Evolutionary conservation across 2,329 filamentous ascomycete species (phyloP).

Genomic region (Neonectria magnoliae): DNA sequence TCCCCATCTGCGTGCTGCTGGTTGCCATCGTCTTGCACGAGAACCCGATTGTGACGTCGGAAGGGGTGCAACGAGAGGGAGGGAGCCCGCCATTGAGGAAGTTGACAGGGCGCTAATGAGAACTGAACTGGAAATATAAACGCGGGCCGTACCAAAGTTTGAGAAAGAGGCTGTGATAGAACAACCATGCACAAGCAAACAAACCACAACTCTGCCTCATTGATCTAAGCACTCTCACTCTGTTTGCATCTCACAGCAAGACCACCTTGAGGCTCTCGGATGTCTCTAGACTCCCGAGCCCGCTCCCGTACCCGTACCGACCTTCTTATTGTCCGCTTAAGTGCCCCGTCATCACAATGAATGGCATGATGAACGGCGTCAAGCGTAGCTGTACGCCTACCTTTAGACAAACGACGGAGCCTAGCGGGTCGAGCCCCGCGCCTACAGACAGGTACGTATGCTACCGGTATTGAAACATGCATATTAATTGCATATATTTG

Average conservation of each 20-base stretch:
- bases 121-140: background rate
- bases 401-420: slow-evolving; percentile 1
- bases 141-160: background rate
- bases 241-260: background rate
- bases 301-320: background rate
- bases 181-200: background rate
- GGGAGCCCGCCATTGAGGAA: background rate
- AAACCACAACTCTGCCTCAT: background rate
- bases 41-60: background rate
- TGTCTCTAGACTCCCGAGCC: background rate
- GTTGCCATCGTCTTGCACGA: background rate
- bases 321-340: background rate
- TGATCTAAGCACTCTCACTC: background rate
- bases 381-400: slow-evolving; percentile 1
- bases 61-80: background rate
- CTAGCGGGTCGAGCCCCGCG: slow-evolving; percentile 4
- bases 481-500: background rate
- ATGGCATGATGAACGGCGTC: slow-evolving; percentile 10
- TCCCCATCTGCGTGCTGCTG: background rate
- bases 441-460: slow-evolving; percentile 11
- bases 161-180: background rate
- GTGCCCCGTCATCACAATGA: background rate
- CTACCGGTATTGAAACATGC: background rate
- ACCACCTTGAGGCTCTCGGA: background rate
- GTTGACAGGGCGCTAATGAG: background rate